Evolutionary conservation across 768 basidiomycete species (phyloP), one percentile per base, ranked within the genome.

Genomic region (Auricularia cornea): DNA sequence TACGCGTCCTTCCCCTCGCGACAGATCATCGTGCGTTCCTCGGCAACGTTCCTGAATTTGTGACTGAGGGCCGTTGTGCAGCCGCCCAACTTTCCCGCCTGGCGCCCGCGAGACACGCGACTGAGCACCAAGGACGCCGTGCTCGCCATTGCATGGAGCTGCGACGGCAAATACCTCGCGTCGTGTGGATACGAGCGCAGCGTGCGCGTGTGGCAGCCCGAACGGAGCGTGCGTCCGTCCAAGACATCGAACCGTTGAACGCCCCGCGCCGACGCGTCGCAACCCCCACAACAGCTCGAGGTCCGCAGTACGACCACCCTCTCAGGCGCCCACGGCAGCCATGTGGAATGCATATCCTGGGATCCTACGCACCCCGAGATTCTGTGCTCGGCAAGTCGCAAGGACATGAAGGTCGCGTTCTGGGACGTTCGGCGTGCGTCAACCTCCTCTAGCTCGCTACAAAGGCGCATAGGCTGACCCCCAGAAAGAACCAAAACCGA

Each of bases 311-410:
- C 90, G 18, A 76, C 81, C 1, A 76, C 81, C 18, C 90, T 84
- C 63, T 81, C 85, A 1, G 88, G 89, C 26, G 89, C 84, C 6
- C 90, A 92, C 66, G 79, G 81, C 2, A 89, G 90, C 62, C 89
- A 90, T 54, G 86, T 88, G n/a, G 90, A 92, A 68, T 85, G 90
- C 65, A 75, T 92, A 48, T 84, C 89, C 8, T 93, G 90, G 90
- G 90, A 90, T 71, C 90, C 90, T 1, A 88, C 87, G 2, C 90
- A 92, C 67, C 89, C 90, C 3, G 90, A 92, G 41, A 74, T 91
- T 18, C 90, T 93, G 70, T 90, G 87, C 65, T 86, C 90, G 0
- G 89, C 89, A 18, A 86, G 90, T 67, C 84, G 86, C 70, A 87
- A 83, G 68, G 90, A 93, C 67, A 79, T 85, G 66, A 79, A 83